These are phyloP conservation scores for Spirogloea muscicola DNA, from an alignment of 139 green algal species.

Conservation along the genomic window DNA sequence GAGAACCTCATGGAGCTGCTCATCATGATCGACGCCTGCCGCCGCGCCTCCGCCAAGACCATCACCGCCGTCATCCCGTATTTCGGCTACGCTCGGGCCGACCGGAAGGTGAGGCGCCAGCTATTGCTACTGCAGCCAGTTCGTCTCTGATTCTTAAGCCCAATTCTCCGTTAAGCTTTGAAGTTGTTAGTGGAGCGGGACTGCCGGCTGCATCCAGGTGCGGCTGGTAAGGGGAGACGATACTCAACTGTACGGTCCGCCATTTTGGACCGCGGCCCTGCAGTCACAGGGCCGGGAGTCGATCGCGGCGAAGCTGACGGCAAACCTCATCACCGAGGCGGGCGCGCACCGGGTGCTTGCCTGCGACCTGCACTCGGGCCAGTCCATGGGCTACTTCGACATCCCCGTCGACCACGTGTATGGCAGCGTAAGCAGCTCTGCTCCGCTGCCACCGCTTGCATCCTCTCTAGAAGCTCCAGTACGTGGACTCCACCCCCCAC, in stretches of 20 bases:
- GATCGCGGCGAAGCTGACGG: slow-evolving; percentile 96
- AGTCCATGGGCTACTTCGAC: slow-evolving; percentile 87
- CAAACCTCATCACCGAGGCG: slow-evolving; percentile 97
- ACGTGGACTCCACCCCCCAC: too few relatives aligned
- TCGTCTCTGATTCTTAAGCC: background rate
- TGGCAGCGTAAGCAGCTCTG: slow-evolving; percentile 55
- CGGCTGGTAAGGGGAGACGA: too few relatives aligned
- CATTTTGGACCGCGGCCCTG: too few relatives aligned
- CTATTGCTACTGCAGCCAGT: background rate
- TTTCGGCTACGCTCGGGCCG: slow-evolving; percentile 78
- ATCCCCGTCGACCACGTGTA: slow-evolving; percentile 98
- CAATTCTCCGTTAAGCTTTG: too few relatives aligned
- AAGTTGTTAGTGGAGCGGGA: too few relatives aligned
- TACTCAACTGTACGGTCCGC: too few relatives aligned
- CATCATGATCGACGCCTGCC: slow-evolving; percentile 94
- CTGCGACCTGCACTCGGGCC: slow-evolving; percentile 87
- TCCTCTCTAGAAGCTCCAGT: too few relatives aligned
- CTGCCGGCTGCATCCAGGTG: too few relatives aligned
- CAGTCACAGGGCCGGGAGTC: slow-evolving; percentile 77
- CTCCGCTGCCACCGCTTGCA: too few relatives aligned
- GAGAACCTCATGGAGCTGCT: slow-evolving; percentile 97
- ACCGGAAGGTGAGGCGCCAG: slow-evolving; percentile 78
- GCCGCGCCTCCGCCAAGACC: slow-evolving; percentile 82
- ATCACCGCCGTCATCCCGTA: slow-evolving; percentile 94
- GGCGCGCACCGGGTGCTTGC: slow-evolving; percentile 87